Base-by-base conservation (phyloP, 495 filamentous ascomycete species). In the Friedmanniomyces simplex region DNA sequence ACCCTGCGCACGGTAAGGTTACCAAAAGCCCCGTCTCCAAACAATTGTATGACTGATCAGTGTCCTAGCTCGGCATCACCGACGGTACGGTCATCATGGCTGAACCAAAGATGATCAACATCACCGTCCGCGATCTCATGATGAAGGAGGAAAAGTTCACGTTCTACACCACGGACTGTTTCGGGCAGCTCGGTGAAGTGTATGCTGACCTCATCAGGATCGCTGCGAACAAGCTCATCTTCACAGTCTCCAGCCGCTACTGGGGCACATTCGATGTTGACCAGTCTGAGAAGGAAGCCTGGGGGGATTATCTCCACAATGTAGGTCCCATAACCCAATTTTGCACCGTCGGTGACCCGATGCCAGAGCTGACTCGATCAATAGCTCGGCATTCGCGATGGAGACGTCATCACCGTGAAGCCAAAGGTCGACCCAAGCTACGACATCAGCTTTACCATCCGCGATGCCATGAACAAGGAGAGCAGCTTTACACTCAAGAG, bases 391-490 rank as follows among this genome's bases (percentile, higher is more conserved):
- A 54, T 43, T 30, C 4, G 2, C 26, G 7, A 52, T 24, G 25
- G 25, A 5, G 30, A 14, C 10, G 18, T 20, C 49, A 34, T 52
- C 16, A 52, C n/a, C 25, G 21, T 52, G n/a, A 37, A 54, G 30
- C 32, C 50, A 8, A 52, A 32, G 5, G 18, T 36, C 8, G 32
- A 21, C 34, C 12, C 6, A 3, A 26, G 26, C 39, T 22, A 43
- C 39, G 22, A 54, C 34, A 41, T 59, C 39, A 42, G 1, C 6
- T 43, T 53, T 50, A 59, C 57, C 16, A 24, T 59, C 30, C 57
- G 57, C 18, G 49, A 59, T 54, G 24, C 48, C 12, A 59, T 59
- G 57, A 48, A 50, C 30, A 41, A 41, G 18, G n/a, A 1, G 12
- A 39, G 34, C 20, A 12, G 26, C 18, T 48, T 59, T 20, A 32